A percentile compares a stretch with the other conserved stretches of the same genome.
phyloP scores from a whole-genome alignment of 1,284 basidiomycete species.

The Malassezia caprae region DNA sequence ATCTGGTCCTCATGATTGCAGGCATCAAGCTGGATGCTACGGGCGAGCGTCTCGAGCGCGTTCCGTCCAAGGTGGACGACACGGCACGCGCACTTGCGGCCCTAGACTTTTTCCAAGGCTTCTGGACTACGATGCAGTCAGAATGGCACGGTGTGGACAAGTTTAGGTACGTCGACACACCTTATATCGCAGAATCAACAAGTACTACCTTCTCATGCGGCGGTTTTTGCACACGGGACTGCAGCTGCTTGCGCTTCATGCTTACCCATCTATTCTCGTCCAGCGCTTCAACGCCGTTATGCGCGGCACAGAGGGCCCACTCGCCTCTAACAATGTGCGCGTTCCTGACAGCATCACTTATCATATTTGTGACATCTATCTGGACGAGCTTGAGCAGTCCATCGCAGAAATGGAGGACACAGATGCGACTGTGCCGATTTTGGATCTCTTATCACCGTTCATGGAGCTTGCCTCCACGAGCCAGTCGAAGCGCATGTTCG shows the following conservation, averaged over 20 bases:
- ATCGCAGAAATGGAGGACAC: neutral
- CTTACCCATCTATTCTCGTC: conserved; percentile 57
- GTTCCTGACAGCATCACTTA: conserved; percentile 61
- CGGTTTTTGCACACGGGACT: conserved; percentile 78
- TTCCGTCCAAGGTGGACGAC: neutral
- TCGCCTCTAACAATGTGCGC: conserved; percentile 54
- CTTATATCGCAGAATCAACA: conserved; percentile 55
- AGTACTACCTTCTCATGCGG: conserved; percentile 88
- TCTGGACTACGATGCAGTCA: conserved; percentile 55
- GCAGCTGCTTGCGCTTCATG: conserved; percentile 60
- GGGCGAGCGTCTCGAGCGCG: neutral
- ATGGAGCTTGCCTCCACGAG: conserved; percentile 61
- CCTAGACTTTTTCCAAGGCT: conserved; percentile 16
- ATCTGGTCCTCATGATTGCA: conserved; percentile 52
- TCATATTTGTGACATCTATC: conserved; percentile 79
- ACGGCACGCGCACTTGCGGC: conserved; percentile 9
- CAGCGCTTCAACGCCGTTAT: conserved; percentile 16
- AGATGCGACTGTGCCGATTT: conserved; percentile 52
- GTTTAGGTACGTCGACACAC: conserved; percentile 3
- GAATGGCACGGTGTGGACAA: conserved; percentile 19
- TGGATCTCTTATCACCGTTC: conserved; percentile 60
- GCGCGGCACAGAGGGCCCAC: conserved; percentile 17
- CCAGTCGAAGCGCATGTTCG: conserved; percentile 57
- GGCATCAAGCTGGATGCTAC: neutral
- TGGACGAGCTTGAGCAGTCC: conserved; percentile 78